These are phyloP conservation scores for Populus alba DNA, from an alignment of 345 rosid genomes.

Conservation along the genomic window DNA sequence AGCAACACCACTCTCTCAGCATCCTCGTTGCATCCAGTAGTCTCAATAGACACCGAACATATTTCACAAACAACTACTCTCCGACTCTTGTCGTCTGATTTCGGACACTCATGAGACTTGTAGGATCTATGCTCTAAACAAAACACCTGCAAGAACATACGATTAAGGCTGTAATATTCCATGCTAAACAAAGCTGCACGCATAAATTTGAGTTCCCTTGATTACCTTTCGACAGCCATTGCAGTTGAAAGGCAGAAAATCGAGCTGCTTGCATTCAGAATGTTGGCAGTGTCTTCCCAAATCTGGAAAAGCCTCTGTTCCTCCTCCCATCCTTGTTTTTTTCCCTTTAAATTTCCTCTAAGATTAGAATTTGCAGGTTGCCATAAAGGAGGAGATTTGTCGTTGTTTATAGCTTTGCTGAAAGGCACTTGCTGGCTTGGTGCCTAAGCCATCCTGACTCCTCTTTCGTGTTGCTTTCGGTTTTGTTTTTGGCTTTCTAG, in stretches of 20 bases:
- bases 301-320: slow-evolving; percentile 90
- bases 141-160: slow-evolving; percentile 42
- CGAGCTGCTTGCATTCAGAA: slow-evolving; percentile 69
- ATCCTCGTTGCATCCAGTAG: slow-evolving; percentile 42
- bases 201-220: neutral
- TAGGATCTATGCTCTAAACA: slow-evolving; percentile 73
- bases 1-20: slow-evolving; percentile 47
- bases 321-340: slow-evolving; percentile 38
- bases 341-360: too few species aligned
- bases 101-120: slow-evolving; percentile 67
- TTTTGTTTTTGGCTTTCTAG: too few species aligned
- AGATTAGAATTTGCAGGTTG: too few species aligned
- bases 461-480: too few species aligned
- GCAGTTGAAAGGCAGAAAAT: slow-evolving; percentile 81
- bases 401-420: too few species aligned
- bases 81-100: slow-evolving; percentile 54
- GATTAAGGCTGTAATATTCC: neutral
- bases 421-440: too few species aligned
- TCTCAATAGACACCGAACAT: slow-evolving; percentile 66
- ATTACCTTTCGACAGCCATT: slow-evolving; percentile 62
- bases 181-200: neutral
- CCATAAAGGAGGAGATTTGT: too few species aligned
- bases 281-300: slow-evolving; percentile 72
- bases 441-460: too few species aligned
- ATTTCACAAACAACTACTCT: slow-evolving; percentile 61